phyloP scores from a whole-genome alignment of 148 eudicot genomes.

The Vaccinium darrowii region DNA sequence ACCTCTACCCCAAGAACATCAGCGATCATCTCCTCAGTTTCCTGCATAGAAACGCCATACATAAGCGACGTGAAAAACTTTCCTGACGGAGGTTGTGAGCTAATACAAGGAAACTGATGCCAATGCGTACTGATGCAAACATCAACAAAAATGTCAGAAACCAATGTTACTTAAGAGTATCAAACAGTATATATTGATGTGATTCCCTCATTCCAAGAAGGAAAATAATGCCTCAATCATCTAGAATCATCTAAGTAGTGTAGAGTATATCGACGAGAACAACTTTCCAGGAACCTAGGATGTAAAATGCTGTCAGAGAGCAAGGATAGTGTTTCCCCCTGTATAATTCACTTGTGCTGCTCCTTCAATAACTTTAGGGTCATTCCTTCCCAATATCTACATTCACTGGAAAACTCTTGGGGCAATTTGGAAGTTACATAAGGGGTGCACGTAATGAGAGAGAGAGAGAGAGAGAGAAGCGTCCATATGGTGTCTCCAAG shows the following conservation, averaged over 20 bases:
- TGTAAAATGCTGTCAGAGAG: not conserved
- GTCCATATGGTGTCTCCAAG: not conserved
- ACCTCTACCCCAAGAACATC: conserved; percentile 98
- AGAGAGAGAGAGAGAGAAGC: not conserved
- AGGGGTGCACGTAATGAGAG: not conserved
- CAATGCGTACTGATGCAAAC: not conserved
- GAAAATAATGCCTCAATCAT: not conserved
- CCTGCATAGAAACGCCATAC: conserved; percentile 36
- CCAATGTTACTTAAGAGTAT: not conserved
- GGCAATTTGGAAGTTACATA: not conserved
- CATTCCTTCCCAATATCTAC: not conserved
- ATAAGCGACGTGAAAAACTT: not conserved
- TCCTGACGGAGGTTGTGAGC: not conserved
- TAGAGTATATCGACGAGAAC: not conserved
- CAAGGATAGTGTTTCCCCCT: not conserved
- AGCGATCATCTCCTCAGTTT: conserved; percentile 91
- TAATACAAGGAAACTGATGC: not conserved
- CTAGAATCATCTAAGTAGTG: not conserved
- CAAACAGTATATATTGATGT: not conserved
- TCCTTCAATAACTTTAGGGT: not conserved
- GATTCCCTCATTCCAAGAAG: not conserved
- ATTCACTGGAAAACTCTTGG: not conserved
- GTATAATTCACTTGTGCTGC: not conserved
- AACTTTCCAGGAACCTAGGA: not conserved
- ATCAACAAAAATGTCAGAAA: not conserved